Evolutionary conservation across 768 basidiomycete species (phyloP).

Genomic region (Boletales sp.): DNA sequence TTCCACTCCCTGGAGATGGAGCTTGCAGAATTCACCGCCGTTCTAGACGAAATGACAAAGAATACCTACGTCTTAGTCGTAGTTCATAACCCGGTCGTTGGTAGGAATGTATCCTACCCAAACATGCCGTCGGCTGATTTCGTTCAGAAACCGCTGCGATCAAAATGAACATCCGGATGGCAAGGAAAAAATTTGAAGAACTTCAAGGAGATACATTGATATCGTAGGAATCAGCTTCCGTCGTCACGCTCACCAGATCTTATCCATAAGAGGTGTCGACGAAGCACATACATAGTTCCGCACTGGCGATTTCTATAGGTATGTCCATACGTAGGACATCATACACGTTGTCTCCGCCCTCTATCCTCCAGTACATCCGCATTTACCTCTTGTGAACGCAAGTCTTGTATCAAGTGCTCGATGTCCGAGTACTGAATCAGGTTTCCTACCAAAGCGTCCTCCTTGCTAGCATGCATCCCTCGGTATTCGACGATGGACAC

Average conservation of each 20-base stretch:
- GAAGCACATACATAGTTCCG: no score
- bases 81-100: constrained; percentile 84
- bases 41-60: constrained; percentile 87
- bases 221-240: constrained; percentile 13
- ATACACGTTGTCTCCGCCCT: background rate
- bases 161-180: constrained; percentile 83
- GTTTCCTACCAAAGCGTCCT: constrained; percentile 26
- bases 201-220: constrained; percentile 70
- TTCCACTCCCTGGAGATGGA: constrained; percentile 88
- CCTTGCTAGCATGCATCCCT: constrained; percentile 20
- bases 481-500: constrained; percentile 59
- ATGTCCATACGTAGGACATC: constrained; percentile 11
- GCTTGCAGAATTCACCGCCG: constrained; percentile 78
- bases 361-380: constrained; percentile 41
- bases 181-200: constrained; percentile 84
- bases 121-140: background rate
- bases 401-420: constrained; percentile 42
- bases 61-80: constrained; percentile 93
- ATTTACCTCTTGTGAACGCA: constrained; percentile 42
- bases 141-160: constrained; percentile 79
- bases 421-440: constrained; percentile 54
- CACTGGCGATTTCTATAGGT: background rate
- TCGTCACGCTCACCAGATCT: background rate
- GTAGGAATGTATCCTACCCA: constrained; percentile 37
- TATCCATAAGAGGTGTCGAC: no score